Conservation (phyloP, 2,329 filamentous ascomycete species). For the Penicillium sp. region DNA sequence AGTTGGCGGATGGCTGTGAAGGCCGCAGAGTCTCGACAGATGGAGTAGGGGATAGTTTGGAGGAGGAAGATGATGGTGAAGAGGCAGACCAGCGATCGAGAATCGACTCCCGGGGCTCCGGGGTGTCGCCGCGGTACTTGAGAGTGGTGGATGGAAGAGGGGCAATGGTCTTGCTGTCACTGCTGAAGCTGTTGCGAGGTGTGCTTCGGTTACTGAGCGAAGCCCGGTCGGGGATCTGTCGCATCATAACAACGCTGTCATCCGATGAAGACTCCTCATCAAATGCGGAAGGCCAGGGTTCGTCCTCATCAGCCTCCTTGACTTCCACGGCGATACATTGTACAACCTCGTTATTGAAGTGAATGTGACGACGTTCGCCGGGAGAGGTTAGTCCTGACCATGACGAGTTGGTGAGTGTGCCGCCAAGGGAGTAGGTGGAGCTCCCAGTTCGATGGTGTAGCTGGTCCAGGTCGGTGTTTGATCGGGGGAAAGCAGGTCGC, state of each 20-base stretch:
- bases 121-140: slow-evolving; percentile 78
- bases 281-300: slow-evolving; percentile 38
- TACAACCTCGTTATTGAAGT: slow-evolving; percentile 94
- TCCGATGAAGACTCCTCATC: slow-evolving; percentile 68
- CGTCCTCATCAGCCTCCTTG: slow-evolving; percentile 69
- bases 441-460: slow-evolving; percentile 62
- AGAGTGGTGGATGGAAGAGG: slow-evolving; percentile 84
- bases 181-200: slow-evolving; percentile 58
- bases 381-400: slow-evolving; percentile 72
- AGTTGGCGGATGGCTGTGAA: slow-evolving; percentile 65
- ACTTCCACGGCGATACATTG: slow-evolving; percentile 93
- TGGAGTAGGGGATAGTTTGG: slow-evolving; percentile 67
- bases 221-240: slow-evolving; percentile 57
- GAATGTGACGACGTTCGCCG: slow-evolving; percentile 76
- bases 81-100: slow-evolving; percentile 32
- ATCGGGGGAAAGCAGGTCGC: slow-evolving; percentile 60
- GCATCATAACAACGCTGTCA: slow-evolving; percentile 82
- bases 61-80: slow-evolving; percentile 46
- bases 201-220: slow-evolving; percentile 55
- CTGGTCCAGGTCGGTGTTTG: slow-evolving; percentile 70
- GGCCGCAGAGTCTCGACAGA: slow-evolving; percentile 82
- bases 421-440: slow-evolving; percentile 50
- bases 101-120: slow-evolving; percentile 54
- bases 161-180: slow-evolving; percentile 81
- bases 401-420: slow-evolving; percentile 65